phyloP scores from a whole-genome alignment of 2,329 filamentous ascomycete genomes.

The Bimuria novae-zelandiae region DNA sequence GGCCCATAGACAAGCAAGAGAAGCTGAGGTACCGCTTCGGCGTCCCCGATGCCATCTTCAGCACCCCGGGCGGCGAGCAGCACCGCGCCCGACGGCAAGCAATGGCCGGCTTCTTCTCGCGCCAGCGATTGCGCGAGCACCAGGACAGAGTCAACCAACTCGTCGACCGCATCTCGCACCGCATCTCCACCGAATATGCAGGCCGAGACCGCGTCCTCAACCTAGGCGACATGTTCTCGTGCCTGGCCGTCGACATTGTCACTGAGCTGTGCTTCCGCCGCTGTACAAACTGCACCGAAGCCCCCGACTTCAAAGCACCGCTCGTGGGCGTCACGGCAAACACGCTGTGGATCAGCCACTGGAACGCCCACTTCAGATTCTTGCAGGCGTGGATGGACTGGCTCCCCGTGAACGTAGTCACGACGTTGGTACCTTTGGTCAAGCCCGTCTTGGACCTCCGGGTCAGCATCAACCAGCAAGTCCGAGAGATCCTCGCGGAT shows the following conservation, averaged over 20 bases:
- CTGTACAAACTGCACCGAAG: conserved; percentile 5
- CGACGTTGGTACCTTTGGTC: neutral
- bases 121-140: conserved; percentile 2
- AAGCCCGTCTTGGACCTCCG: neutral
- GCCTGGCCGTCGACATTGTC: conserved; percentile 2
- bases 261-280: conserved; percentile 5
- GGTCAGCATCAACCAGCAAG: neutral
- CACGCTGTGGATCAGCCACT: neutral
- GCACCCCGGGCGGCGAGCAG: conserved; percentile 24
- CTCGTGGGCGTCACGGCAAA: neutral
- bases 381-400: neutral
- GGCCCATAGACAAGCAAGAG: conserved; percentile 8
- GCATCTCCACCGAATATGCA: conserved; percentile 3
- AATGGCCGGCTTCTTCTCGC: conserved; percentile 31
- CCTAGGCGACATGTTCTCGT: conserved; percentile 1
- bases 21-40: conserved; percentile 11
- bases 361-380: conserved; percentile 4
- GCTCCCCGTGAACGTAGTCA: neutral
- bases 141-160: conserved; percentile 3
- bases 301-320: conserved; percentile 4
- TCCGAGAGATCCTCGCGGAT: neutral
- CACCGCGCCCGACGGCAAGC: conserved; percentile 28
- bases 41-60: conserved; percentile 18
- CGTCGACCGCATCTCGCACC: conserved; percentile 1
- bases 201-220: neutral